A percentile compares a stretch with the other conserved stretches of the same genome.
phyloP scores from a whole-genome alignment of 495 filamentous ascomycete species.

The Penicillium coffeae region DNA sequence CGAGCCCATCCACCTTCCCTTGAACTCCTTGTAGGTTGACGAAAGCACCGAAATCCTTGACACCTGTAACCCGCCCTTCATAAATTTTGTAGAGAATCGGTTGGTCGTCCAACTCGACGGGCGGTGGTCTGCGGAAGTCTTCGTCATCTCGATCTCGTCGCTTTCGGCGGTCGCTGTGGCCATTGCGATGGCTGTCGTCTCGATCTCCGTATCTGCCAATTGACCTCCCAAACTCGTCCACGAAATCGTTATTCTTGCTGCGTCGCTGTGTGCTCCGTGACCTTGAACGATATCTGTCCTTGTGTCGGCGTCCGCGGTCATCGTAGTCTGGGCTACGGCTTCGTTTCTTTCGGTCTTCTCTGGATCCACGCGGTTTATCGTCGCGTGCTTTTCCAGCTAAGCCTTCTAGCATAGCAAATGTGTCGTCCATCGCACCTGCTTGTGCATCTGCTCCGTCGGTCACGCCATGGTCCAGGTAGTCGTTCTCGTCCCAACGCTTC shows the following conservation, averaged over 20 bases:
- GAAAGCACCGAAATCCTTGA: slow-evolving; percentile 95
- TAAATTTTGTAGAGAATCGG: slow-evolving; percentile 87
- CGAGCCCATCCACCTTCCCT: slow-evolving; percentile 88
- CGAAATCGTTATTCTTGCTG: slow-evolving; percentile 50
- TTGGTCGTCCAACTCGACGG: slow-evolving; percentile 73
- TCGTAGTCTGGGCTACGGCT: slow-evolving; percentile 69
- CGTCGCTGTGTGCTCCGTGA: slow-evolving; percentile 47
- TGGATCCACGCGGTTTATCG: slow-evolving; percentile 28
- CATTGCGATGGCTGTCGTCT: slow-evolving; percentile 42
- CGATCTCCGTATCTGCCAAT: slow-evolving; percentile 33
- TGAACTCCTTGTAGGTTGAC: slow-evolving; percentile 84
- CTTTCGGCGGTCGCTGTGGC: slow-evolving; percentile 35
- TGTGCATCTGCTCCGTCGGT: slow-evolving; percentile 33
- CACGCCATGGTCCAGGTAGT: slow-evolving; percentile 29
- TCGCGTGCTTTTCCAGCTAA: slow-evolving; percentile 66
- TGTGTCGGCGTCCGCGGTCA: slow-evolving; percentile 50
- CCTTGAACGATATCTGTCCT: slow-evolving; percentile 50
- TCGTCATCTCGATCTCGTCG: slow-evolving; percentile 48
- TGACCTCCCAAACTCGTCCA: slow-evolving; percentile 63
- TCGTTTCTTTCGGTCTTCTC: slow-evolving; percentile 54
- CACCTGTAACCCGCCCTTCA: slow-evolving; percentile 79
- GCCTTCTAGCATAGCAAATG: slow-evolving; percentile 83
- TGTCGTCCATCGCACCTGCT: slow-evolving; percentile 80
- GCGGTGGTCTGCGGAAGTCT: slow-evolving; percentile 68
- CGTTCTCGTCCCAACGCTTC: slow-evolving; percentile 52